A percentile compares a stretch with the other conserved stretches of the same genome.
phyloP scores from a whole-genome alignment of 805 yeast genomes.

The Wickerhamiella brachini region DNA sequence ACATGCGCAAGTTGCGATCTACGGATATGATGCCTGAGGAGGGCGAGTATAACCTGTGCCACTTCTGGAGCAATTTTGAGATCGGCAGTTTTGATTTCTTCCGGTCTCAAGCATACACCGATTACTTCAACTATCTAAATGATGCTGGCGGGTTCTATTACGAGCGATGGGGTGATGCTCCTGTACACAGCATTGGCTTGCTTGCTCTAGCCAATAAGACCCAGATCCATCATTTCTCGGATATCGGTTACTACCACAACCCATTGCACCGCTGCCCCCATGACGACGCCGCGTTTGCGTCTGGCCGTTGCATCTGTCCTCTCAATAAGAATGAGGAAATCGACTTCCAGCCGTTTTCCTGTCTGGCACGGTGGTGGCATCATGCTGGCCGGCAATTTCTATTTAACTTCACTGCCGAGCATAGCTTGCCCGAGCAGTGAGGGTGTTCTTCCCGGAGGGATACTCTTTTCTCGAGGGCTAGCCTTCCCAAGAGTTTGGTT shows the following conservation, averaged over 20 bases:
- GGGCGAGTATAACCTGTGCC: constrained; percentile 62
- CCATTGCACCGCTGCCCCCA: constrained; percentile 41
- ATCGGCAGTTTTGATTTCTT: constrained; percentile 63
- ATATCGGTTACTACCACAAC: constrained; percentile 63
- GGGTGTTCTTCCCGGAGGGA: too few species aligned
- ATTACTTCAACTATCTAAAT: constrained; percentile 56
- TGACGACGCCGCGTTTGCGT: constrained; percentile 21
- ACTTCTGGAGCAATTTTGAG: constrained; percentile 81
- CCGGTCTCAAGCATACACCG: constrained; percentile 53
- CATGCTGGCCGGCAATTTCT: constrained; percentile 22
- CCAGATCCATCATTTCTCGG: constrained; percentile 66
- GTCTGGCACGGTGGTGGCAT: constrained; percentile 27
- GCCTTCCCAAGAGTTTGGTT: too few species aligned
- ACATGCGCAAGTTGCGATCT: constrained; percentile 32
- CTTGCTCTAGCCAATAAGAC: constrained; percentile 41
- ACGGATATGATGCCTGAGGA: constrained; percentile 35
- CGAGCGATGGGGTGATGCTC: constrained; percentile 95
- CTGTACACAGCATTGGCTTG: constrained; percentile 66
- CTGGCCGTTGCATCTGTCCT: constrained; percentile 27
- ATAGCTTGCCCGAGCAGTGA: neutral
- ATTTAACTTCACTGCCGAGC: constrained; percentile 14
- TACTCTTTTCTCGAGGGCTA: too few species aligned
- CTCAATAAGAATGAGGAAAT: constrained; percentile 21
- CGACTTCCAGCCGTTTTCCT: constrained; percentile 24
- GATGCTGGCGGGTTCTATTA: constrained; percentile 70